These are phyloP conservation scores for Sparassis latifolia DNA, from an alignment of 1,284 basidiomycete genomes.

Conservation along the genomic window DNA sequence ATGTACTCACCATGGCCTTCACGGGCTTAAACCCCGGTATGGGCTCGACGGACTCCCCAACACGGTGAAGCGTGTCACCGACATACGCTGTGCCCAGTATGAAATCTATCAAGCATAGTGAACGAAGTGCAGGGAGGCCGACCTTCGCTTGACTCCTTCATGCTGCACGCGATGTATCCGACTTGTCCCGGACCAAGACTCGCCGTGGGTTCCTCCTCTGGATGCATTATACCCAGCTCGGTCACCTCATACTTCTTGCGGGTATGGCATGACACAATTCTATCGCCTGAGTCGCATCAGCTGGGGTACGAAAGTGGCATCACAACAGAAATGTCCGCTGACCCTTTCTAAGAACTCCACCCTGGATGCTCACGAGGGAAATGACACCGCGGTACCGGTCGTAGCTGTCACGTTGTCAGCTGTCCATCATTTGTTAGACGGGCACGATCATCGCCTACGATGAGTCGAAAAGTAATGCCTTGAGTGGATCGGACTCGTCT, in stretches of 20 bases:
- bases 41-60: conserved; percentile 72
- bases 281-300: conserved; percentile 58
- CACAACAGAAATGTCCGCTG: conserved; percentile 2
- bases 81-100: conserved; percentile 59
- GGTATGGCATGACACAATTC: conserved; percentile 81
- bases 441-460: conserved; percentile 45
- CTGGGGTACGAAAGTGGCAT: not conserved
- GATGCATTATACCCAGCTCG: conserved; percentile 90
- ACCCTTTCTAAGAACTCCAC: conserved; percentile 63
- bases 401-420: conserved; percentile 51
- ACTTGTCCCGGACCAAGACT: conserved; percentile 85
- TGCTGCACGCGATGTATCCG: conserved; percentile 88
- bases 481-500: conserved; percentile 48
- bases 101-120: not conserved
- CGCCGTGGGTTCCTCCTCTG: conserved; percentile 73
- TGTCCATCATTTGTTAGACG: not conserved
- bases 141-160: conserved; percentile 99
- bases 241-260: conserved; percentile 90
- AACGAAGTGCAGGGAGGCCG: not conserved
- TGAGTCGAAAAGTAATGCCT: conserved; percentile 92
- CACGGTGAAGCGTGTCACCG: conserved; percentile 87
- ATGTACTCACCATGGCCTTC: conserved; percentile 78
- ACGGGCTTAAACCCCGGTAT: conserved; percentile 91
- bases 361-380: conserved; percentile 80
- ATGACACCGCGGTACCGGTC: conserved; percentile 97